Conservation (phyloP, 306 rosid species). For the Fragaria iinumae region DNA sequence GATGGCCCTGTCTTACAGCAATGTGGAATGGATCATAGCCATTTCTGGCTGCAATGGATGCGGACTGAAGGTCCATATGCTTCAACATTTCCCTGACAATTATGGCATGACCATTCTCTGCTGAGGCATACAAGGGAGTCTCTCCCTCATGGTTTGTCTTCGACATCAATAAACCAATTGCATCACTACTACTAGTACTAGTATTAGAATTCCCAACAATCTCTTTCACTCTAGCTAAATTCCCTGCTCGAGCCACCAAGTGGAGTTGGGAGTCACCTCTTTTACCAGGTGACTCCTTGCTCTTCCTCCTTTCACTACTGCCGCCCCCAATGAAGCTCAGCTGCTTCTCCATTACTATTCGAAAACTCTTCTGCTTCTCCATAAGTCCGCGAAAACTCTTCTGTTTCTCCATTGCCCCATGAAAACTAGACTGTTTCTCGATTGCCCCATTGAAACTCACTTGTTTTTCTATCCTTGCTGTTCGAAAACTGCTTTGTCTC, state of each 20-base stretch:
- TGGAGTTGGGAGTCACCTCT: conserved; percentile 63
- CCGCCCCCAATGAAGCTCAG: conserved; percentile 49
- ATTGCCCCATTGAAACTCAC: conserved; percentile 24
- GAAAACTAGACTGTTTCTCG: conserved; percentile 57
- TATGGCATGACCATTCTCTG: conserved; percentile 70
- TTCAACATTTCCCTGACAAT: conserved; percentile 75
- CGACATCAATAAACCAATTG: conserved; percentile 47
- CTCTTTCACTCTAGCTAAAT: conserved; percentile 53
- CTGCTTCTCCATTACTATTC: conserved; percentile 61
- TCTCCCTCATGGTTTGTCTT: conserved; percentile 85
- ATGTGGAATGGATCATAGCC: conserved; percentile 88
- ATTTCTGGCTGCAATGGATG: conserved; percentile 74
- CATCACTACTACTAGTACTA: conserved; percentile 21
- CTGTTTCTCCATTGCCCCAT: conserved; percentile 54
- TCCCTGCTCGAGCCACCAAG: conserved; percentile 80
- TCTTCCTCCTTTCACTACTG: conserved; percentile 34
- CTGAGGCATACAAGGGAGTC: conserved; percentile 85
- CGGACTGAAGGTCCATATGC: conserved; percentile 72
- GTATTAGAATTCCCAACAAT: conserved; percentile 46
- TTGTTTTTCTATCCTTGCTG: conserved; percentile 20
- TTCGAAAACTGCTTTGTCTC: conserved; percentile 25
- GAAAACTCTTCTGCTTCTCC: conserved; percentile 74
- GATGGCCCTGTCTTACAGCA: conserved; percentile 89
- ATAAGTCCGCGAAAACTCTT: conserved; percentile 78
- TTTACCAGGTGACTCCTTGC: conserved; percentile 57